Conservation (phyloP, 2,329 filamentous ascomycete genomes). For the Trichophyton rubrum region DNA sequence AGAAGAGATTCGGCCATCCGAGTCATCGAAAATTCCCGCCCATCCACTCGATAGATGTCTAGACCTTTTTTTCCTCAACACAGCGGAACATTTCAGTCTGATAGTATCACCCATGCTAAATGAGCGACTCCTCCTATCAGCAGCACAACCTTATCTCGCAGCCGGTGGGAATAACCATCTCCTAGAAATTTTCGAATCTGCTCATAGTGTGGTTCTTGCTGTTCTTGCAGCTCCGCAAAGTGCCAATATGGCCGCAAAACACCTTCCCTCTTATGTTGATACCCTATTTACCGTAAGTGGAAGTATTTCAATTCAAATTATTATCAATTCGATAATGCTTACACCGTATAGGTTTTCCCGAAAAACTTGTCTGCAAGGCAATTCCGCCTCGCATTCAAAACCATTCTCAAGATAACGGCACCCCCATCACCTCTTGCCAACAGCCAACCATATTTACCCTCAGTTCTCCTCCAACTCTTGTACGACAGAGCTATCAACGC, state of each 20-base stretch:
- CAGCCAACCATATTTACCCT: constrained; percentile 63
- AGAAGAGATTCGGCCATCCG: constrained; percentile 45
- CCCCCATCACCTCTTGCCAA: constrained; percentile 65
- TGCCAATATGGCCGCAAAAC: constrained; percentile 53
- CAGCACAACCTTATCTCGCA: constrained; percentile 61
- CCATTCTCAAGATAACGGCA: constrained; percentile 66
- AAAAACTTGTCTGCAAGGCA: constrained; percentile 66
- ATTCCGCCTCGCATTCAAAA: constrained; percentile 79
- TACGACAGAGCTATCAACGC: constrained; percentile 50
- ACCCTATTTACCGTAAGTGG: constrained; percentile 51
- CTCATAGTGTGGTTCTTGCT: constrained; percentile 69
- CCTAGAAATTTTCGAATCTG: constrained; percentile 70
- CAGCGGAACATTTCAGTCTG: constrained; percentile 69
- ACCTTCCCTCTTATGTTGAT: constrained; percentile 74
- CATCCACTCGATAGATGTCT: constrained; percentile 58
- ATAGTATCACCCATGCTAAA: constrained; percentile 53
- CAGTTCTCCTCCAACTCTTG: constrained; percentile 67
- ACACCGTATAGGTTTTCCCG: constrained; percentile 51
- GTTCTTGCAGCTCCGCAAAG: constrained; percentile 71
- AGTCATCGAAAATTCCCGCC: constrained; percentile 44
- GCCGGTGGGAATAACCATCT: constrained; percentile 46
- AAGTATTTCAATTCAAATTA: not conserved
- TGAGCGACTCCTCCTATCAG: constrained; percentile 60
- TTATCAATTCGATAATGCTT: not conserved
- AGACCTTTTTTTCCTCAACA: constrained; percentile 82